phyloP scores from a whole-genome alignment of 2,329 filamentous ascomycete genomes.

The Pyrenochaeta sp. region DNA sequence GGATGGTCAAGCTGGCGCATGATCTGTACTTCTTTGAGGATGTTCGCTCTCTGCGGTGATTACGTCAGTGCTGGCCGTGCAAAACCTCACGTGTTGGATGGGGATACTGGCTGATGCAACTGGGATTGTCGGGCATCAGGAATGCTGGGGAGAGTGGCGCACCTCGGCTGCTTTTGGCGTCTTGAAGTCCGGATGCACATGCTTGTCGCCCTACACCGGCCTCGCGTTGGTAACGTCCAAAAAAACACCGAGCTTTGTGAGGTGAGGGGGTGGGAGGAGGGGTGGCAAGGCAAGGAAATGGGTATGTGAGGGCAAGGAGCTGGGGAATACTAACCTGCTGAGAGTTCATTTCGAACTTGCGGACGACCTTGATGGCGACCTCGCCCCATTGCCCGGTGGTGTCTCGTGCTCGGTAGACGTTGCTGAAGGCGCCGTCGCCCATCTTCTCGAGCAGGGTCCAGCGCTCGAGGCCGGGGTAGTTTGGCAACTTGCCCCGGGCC shows the following conservation, averaged over 20 bases:
- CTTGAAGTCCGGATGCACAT: constrained; percentile 96
- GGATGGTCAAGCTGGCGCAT: constrained; percentile 97
- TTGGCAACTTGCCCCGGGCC: constrained; percentile 82
- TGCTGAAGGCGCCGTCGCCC: constrained; percentile 98
- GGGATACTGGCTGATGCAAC: constrained; percentile 35
- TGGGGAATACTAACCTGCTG: constrained; percentile 81
- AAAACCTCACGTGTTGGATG: constrained; percentile 24
- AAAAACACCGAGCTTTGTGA: constrained; percentile 28
- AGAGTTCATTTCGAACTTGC: constrained; percentile 98
- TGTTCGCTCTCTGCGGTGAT: constrained; percentile 81
- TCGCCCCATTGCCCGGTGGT: constrained; percentile 73
- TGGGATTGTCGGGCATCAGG: constrained; percentile 41
- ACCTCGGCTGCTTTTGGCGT: constrained; percentile 95
- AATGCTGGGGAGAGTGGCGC: constrained; percentile 57
- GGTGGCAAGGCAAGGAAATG: constrained; percentile 39
- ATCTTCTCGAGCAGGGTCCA: constrained; percentile 94
- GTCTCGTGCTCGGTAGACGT: constrained; percentile 92
- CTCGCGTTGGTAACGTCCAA: constrained; percentile 59
- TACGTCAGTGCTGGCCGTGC: constrained; percentile 52
- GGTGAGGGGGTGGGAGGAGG: constrained; percentile 37
- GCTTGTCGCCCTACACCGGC: constrained; percentile 78
- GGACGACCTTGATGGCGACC: constrained; percentile 97
- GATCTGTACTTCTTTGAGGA: constrained; percentile 97
- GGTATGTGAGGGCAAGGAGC: constrained; percentile 34
- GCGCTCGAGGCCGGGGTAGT: constrained; percentile 82